Base-by-base conservation (phyloP, 1,139 yeast species). In the Trichomonascaceae sp. region DNA sequence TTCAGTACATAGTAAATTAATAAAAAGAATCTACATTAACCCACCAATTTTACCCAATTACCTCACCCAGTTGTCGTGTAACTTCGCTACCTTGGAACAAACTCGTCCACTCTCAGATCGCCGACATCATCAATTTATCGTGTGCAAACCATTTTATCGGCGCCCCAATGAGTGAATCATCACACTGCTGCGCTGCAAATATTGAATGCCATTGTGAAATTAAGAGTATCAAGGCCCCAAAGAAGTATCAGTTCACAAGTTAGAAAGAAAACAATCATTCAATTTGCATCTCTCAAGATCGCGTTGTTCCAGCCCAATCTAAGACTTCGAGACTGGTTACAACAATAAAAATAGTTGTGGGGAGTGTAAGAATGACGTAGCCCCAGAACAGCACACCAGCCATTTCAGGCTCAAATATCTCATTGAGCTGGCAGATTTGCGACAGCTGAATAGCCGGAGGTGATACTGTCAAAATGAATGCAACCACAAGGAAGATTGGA, bases 341-440 rank as follows among this genome's bases (percentile, higher is more conserved):
- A 27, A 86, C 93, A 61, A 86, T 84, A 53, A 79, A 69, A 48
- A 86, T 84, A 2, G 93, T 84, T n/a, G 85, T 81, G 0, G 95
- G 95, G 48, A 87, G 75, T 1, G 95, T 84, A 58, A 87, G 74
- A 10, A 87, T 77, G 22, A 81, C 93, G 62, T 87, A 87, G 6
- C 95, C 95, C 87, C 95, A 87, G 64, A 87, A 87, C 58, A 87
- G 74, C n/a, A 87, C 91, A 2, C 90, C 87, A 0, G 90, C 83
- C 93, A 87, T 87, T 67, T 87, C 96, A 64, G 79, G 78, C 65
- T 87, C 93, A 67, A 83, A 87, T 38, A 87, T 78, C 59, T 81
- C 83, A 67, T 87, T 87, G 60, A 87, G 73, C 67, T 86, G 95
- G 60, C 90, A 85, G 61, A 87, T 87, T 67, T 87, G 95, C 43